Conservation (phyloP, 805 yeast genomes). For the Ogataea siamensis region DNA sequence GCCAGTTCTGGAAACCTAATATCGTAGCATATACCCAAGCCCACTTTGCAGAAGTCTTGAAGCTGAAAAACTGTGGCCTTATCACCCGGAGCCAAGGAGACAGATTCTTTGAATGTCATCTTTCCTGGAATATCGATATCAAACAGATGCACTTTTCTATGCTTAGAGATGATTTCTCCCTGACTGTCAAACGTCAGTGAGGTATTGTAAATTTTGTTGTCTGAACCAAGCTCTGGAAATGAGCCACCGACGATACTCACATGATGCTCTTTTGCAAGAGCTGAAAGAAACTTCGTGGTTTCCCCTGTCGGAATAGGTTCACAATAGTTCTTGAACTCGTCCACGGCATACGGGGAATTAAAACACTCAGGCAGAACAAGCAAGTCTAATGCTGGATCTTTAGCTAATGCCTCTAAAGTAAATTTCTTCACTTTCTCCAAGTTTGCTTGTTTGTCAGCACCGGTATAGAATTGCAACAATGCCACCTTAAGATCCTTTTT, state of each 20-base stretch:
- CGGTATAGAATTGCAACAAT: conserved; percentile 76
- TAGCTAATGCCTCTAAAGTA: conserved; percentile 58
- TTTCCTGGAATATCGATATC: conserved; percentile 92
- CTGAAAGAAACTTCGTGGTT: conserved; percentile 57
- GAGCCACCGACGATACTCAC: conserved; percentile 87
- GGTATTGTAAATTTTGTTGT: conserved; percentile 65
- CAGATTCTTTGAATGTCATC: conserved; percentile 82
- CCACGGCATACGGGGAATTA: conserved; percentile 91
- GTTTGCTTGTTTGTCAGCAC: conserved; percentile 78
- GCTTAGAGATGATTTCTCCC: conserved; percentile 83
- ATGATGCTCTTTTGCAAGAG: conserved; percentile 61
- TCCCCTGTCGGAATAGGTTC: conserved; percentile 81
- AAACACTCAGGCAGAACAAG: conserved; percentile 94
- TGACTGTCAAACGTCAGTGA: conserved; percentile 65
- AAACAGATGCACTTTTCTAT: conserved; percentile 86
- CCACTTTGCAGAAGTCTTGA: conserved; percentile 66
- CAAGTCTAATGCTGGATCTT: conserved; percentile 59
- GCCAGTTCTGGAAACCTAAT: conserved; percentile 80
- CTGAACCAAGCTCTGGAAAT: conserved; percentile 73
- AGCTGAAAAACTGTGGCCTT: conserved; percentile 76
- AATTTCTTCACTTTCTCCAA: conserved; percentile 62
- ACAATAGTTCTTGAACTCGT: conserved; percentile 82
- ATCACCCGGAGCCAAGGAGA: conserved; percentile 71
- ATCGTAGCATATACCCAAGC: conserved; percentile 85
- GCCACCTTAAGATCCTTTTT: conserved; percentile 72